Evolutionary conservation across 257 asterid genomes (phyloP).

Genomic region (Leptodermis oblonga): DNA sequence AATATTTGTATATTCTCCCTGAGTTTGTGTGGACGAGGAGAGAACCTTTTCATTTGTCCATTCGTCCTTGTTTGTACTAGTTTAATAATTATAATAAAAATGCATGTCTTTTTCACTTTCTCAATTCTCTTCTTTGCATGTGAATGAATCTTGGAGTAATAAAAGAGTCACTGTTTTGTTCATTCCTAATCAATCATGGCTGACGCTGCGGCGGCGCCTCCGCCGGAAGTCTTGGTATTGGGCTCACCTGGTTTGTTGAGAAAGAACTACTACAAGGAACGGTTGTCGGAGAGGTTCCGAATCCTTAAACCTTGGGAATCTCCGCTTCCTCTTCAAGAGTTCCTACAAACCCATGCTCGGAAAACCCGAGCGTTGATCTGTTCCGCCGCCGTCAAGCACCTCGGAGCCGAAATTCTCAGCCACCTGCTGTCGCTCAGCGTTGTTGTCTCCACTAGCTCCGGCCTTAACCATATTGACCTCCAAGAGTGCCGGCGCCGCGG

Average conservation of each 20-base stretch:
- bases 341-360: constrained; percentile 43
- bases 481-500: constrained; percentile 63
- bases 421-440: constrained; percentile 52
- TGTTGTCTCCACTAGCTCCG: constrained; percentile 54
- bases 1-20: too few species aligned
- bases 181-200: too few species aligned
- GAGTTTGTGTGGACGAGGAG: too few species aligned
- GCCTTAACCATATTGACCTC: constrained; percentile 63
- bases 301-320: constrained; percentile 55
- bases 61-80: too few species aligned
- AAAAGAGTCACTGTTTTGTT: too few species aligned
- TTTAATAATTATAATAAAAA: too few species aligned
- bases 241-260: constrained; percentile 48
- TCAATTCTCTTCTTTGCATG: too few species aligned
- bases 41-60: too few species aligned
- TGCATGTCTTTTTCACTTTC: too few species aligned
- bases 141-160: too few species aligned
- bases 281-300: constrained; percentile 33
- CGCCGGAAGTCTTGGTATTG: constrained; percentile 32
- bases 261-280: constrained; percentile 9
- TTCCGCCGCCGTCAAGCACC: constrained; percentile 3
- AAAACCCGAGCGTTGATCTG: constrained; percentile 42
- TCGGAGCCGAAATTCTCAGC: constrained; percentile 32
- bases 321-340: constrained; percentile 37
- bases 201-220: too few species aligned